Conservation (phyloP, 2,329 filamentous ascomycete species). For the Boeremia lycopersici region DNA sequence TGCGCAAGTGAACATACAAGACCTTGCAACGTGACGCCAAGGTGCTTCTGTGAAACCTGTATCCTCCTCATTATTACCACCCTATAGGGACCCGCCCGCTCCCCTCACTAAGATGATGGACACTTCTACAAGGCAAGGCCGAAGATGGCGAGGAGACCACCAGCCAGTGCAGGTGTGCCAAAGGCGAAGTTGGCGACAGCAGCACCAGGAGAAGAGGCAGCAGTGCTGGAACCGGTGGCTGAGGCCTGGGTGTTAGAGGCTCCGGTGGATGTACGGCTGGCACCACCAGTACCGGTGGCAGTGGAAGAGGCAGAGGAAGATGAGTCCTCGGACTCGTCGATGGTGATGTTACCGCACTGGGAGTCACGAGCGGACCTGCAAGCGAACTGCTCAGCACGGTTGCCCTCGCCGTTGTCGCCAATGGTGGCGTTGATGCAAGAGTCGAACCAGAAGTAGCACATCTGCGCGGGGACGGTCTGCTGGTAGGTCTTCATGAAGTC, state of each 20-base stretch:
- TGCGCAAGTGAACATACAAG: constrained; percentile 33
- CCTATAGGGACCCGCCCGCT: constrained; percentile 37
- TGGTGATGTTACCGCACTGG: constrained; percentile 59
- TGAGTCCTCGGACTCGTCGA: constrained; percentile 29
- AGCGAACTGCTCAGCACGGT: constrained; percentile 44
- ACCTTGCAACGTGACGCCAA: constrained; percentile 23
- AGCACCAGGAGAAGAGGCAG: constrained; percentile 44
- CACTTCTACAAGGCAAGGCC: constrained; percentile 61
- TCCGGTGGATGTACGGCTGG: constrained; percentile 24
- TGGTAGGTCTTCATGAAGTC: constrained; percentile 53
- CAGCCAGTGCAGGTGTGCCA: constrained; percentile 58
- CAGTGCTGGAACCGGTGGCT: constrained; percentile 36
- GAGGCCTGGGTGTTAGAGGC: constrained; percentile 25
- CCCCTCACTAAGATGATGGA: constrained; percentile 13
- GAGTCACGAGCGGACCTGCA: constrained; percentile 53
- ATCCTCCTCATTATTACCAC: constrained; percentile 30
- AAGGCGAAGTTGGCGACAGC: constrained; percentile 54
- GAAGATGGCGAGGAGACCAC: constrained; percentile 61
- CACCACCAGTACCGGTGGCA: constrained; percentile 24
- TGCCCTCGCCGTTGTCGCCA: constrained; percentile 30
- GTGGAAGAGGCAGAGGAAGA: constrained; percentile 32
- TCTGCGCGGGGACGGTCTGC: constrained; percentile 64
- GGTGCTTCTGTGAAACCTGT: constrained; percentile 17
- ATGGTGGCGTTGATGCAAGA: constrained; percentile 48
- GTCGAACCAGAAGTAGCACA: constrained; percentile 60